These are phyloP conservation scores for Volvox carteri DNA, from an alignment of 163 green algal species.

Conservation along the genomic window DNA sequence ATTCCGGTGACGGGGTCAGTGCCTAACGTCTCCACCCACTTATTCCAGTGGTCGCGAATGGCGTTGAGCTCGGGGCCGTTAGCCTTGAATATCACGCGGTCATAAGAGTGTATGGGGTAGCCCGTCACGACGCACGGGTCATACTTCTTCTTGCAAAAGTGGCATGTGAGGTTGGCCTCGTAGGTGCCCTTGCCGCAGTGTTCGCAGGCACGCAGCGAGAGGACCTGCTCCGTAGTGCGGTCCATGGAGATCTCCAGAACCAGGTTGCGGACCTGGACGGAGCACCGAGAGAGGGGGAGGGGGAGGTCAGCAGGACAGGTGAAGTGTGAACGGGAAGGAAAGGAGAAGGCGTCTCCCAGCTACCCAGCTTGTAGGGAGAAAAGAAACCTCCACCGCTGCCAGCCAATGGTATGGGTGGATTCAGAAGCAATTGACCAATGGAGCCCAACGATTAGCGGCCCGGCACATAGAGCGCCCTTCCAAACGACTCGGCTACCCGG, in stretches of 20 bases:
- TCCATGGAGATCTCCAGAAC: conserved; percentile 85
- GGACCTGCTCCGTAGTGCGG: conserved; percentile 72
- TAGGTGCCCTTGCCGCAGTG: conserved; percentile 79
- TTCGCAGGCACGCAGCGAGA: conserved; percentile 71
- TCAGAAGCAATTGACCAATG: too few species aligned
- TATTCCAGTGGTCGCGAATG: conserved; percentile 79
- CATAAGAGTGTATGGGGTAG: conserved; percentile 57
- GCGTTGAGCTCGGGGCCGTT: conserved; percentile 67
- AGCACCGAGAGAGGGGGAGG: too few species aligned
- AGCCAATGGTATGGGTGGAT: too few species aligned
- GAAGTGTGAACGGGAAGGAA: too few species aligned
- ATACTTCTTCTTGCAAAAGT: conserved; percentile 73
- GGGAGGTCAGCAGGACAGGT: too few species aligned
- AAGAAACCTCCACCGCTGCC: too few species aligned
- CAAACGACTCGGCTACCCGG: too few species aligned
- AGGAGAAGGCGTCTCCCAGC: too few species aligned
- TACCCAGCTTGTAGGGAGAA: too few species aligned
- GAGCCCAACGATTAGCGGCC: too few species aligned
- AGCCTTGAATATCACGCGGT: conserved; percentile 65
- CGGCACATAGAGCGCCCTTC: too few species aligned
- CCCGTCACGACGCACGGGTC: conserved; percentile 69
- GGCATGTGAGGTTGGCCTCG: conserved; percentile 78
- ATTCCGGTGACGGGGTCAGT: conserved; percentile 70
- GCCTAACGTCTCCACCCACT: conserved; percentile 71
- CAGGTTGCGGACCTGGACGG: conserved; percentile 72